These are phyloP conservation scores for Leucogyrophana mollusca DNA, from an alignment of 768 basidiomycete genomes.

Conservation along the genomic window DNA sequence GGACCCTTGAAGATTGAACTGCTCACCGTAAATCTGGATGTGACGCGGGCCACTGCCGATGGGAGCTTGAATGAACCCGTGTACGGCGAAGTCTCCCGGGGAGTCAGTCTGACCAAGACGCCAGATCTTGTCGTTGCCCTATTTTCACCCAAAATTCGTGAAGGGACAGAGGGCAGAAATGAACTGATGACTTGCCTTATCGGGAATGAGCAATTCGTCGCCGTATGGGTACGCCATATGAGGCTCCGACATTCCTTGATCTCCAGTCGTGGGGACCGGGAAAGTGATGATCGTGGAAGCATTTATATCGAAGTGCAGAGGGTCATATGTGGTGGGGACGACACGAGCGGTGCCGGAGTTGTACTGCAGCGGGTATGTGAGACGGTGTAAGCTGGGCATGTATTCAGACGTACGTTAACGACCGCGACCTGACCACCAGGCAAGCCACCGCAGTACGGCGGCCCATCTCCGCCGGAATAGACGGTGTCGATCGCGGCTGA, in stretches of 20 bases:
- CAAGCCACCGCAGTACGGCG: slow-evolving; percentile 51
- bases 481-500: slow-evolving; percentile 44
- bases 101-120: slow-evolving; percentile 45
- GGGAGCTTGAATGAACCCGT: slow-evolving; percentile 60
- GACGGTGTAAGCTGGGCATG: no score
- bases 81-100: slow-evolving; percentile 49
- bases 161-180: not conserved
- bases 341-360: slow-evolving; percentile 52
- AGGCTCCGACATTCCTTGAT: slow-evolving; percentile 48
- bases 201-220: slow-evolving; percentile 60
- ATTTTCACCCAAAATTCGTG: not conserved
- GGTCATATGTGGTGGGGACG: slow-evolving; percentile 43
- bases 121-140: slow-evolving; percentile 75
- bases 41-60: slow-evolving; percentile 66
- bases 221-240: slow-evolving; percentile 63
- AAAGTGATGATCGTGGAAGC: slow-evolving; percentile 49
- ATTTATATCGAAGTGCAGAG: slow-evolving; percentile 28
- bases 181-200: slow-evolving; percentile 46
- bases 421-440: slow-evolving; percentile 58
- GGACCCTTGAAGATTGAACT: not conserved
- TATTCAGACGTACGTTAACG: slow-evolving; percentile 48
- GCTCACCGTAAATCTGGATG: slow-evolving; percentile 35
- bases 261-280: slow-evolving; percentile 37
- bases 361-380: no score
- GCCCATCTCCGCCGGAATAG: slow-evolving; percentile 48